phyloP scores from a whole-genome alignment of 768 basidiomycete species.

The Suillus paluster region DNA sequence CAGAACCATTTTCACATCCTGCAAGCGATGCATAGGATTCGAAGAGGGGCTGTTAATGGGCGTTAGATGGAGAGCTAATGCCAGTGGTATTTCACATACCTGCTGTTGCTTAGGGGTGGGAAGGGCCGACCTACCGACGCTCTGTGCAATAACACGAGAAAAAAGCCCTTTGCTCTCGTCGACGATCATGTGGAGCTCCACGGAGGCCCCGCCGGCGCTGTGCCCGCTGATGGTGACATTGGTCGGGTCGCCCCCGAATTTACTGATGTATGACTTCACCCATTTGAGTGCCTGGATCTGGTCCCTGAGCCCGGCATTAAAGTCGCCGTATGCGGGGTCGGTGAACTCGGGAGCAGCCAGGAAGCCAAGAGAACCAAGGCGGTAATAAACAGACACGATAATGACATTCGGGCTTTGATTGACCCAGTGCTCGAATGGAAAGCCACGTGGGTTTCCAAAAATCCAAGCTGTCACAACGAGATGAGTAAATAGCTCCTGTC shows the following conservation, averaged over 20 bases:
- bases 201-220: slow-evolving; percentile 59
- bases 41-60: slow-evolving; percentile 50
- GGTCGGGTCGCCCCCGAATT: slow-evolving; percentile 45
- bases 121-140: slow-evolving; percentile 57
- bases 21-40: slow-evolving; percentile 52
- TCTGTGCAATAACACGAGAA: slow-evolving; percentile 63
- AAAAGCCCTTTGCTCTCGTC: slow-evolving; percentile 48
- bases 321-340: slow-evolving; percentile 45
- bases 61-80: not conserved
- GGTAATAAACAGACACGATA: slow-evolving; percentile 70
- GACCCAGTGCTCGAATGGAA: slow-evolving; percentile 71
- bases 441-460: slow-evolving; percentile 64
- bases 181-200: slow-evolving; percentile 63
- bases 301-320: slow-evolving; percentile 61
- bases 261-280: slow-evolving; percentile 42
- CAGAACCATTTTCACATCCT: slow-evolving; percentile 50
- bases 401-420: slow-evolving; percentile 65
- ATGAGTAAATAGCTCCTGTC: not conserved
- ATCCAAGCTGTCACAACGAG: slow-evolving; percentile 45
- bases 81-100: slow-evolving; percentile 36
- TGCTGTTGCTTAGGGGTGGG: slow-evolving; percentile 55
- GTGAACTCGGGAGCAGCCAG: slow-evolving; percentile 54
- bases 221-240: slow-evolving; percentile 60
- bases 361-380: slow-evolving; percentile 67
- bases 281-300: slow-evolving; percentile 49